Conservation (phyloP, 2,329 filamentous ascomycete genomes). For the Fusarium sp. region DNA sequence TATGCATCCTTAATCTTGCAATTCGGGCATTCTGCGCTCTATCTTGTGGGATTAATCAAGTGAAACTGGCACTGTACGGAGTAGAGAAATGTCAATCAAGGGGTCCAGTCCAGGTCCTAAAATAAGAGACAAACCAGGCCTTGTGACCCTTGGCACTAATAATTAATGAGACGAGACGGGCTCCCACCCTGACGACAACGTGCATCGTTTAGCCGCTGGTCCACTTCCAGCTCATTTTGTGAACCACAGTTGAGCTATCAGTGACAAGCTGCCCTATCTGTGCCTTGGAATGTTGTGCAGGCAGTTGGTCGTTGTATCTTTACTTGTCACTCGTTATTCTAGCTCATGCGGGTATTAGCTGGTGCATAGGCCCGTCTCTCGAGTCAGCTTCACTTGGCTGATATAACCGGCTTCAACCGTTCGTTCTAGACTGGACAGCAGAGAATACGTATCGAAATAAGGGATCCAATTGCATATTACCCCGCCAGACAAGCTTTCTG, state of each 20-base stretch:
- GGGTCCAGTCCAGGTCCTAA: slow-evolving; percentile 12
- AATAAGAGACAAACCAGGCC: slow-evolving; percentile 9
- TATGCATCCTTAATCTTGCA: slow-evolving; percentile 8
- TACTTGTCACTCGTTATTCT: neutral
- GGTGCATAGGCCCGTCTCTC: neutral
- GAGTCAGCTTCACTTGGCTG: slow-evolving; percentile 12
- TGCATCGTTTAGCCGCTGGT: slow-evolving; percentile 31
- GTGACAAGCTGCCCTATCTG: neutral
- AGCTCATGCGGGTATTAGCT: neutral
- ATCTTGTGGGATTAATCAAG: slow-evolving; percentile 3
- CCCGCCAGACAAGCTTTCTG: slow-evolving; percentile 45
- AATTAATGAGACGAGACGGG: slow-evolving; percentile 16
- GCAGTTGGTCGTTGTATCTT: neutral
- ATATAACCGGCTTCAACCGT: slow-evolving; percentile 5
- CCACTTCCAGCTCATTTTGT: slow-evolving; percentile 32
- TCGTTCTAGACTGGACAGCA: slow-evolving; percentile 15
- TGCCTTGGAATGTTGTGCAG: neutral
- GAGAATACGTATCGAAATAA: neutral
- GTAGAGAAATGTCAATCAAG: slow-evolving; percentile 23
- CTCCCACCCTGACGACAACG: slow-evolving; percentile 30
- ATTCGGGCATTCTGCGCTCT: neutral
- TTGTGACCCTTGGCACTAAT: slow-evolving; percentile 37
- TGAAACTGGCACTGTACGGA: slow-evolving; percentile 27
- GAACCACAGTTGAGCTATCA: slow-evolving; percentile 16
- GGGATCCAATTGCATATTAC: slow-evolving; percentile 9